Base-by-base conservation (phyloP, 371 early-diverging fungal genomes). In the Zancudomyces culisetae region DNA sequence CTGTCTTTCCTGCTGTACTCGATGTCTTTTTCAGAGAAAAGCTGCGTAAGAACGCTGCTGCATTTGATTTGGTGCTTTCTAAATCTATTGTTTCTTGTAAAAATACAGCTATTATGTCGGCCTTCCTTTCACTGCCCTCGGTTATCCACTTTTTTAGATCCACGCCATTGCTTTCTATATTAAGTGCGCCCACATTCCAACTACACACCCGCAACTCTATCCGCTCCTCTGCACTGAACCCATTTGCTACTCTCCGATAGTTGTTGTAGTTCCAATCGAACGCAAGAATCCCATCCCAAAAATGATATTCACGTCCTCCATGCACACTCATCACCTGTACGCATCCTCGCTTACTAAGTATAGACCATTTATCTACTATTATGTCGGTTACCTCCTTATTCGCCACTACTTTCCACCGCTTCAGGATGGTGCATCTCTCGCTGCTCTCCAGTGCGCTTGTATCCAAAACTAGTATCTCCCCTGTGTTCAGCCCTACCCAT, bases 21-120 rank as follows among this genome's bases (percentile, higher is more conserved):
- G 8, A 68, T 67, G 54, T 84, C 84, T 85, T 85, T 81, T 2
- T 60, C 62, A 43, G 65, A 64, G 42, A 69, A 70, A 51, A 76
- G 70, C 42, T 69, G 60, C 2, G 80, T 78, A 60, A 90, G 89
- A 27, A 87, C 81, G 0, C 48, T n/a, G 18, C 28, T 27, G 84
- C 71, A 58, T 87, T 79, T 20, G 88, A 78, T 59, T 87, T 83
- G 76, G 83, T 30, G 83, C 85, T 27, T 77, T 88, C 65, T 28
- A 98, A 61, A 60, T 92, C 85, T 19, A 96, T 93, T 43, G 95
- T 80, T 60, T 98, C 97, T 60, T 96, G 92, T 47, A 95, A 83
- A 2, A 88, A 93, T 43, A 96, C 73, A 0, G 80, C 83, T 40
- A 79, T 76, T 8, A 96, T 62, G 58, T 96, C 85, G 0, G 95